Conservation (phyloP, 2,329 filamentous ascomycete species). For the Cytospora leucostoma region DNA sequence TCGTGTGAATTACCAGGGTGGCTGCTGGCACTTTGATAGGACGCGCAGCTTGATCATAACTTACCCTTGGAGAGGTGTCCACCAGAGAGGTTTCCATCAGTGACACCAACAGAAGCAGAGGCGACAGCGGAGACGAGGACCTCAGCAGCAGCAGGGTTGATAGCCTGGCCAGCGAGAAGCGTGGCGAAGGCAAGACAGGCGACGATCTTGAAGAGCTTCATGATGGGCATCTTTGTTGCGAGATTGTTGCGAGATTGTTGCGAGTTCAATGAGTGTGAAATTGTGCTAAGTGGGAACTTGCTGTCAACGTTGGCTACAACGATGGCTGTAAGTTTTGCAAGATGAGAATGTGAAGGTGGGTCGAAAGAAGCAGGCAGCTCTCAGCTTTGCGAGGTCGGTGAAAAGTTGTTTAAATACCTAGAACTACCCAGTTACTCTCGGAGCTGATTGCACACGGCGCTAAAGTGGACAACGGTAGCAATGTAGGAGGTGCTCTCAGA, state of each 20-base stretch:
- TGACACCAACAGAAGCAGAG: not conserved
- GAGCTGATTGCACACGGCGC: not conserved
- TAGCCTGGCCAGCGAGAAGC: not conserved
- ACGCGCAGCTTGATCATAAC: not conserved
- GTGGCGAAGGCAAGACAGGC: not conserved
- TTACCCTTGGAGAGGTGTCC: not conserved
- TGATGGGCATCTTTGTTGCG: not conserved
- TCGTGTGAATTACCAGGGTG: not conserved
- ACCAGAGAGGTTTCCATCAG: not conserved
- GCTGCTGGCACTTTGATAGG: not conserved
- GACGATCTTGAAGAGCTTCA: not conserved
- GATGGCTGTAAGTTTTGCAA: not conserved
- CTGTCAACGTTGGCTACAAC: not conserved
- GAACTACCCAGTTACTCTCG: not conserved
- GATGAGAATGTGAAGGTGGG: not conserved
- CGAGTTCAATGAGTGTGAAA: not conserved
- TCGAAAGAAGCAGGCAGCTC: not conserved
- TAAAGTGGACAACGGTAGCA: not conserved
- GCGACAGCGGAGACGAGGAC: not conserved
- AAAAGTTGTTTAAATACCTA: not conserved
- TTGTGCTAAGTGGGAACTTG: not conserved
- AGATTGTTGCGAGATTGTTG: not conserved
- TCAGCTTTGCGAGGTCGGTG: not conserved
- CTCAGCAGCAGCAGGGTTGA: not conserved
- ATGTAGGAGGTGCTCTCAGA: not conserved